These are phyloP conservation scores for Arthrobotrys pseudoclavata DNA, from an alignment of 2,329 filamentous ascomycete species.

Conservation along the genomic window DNA sequence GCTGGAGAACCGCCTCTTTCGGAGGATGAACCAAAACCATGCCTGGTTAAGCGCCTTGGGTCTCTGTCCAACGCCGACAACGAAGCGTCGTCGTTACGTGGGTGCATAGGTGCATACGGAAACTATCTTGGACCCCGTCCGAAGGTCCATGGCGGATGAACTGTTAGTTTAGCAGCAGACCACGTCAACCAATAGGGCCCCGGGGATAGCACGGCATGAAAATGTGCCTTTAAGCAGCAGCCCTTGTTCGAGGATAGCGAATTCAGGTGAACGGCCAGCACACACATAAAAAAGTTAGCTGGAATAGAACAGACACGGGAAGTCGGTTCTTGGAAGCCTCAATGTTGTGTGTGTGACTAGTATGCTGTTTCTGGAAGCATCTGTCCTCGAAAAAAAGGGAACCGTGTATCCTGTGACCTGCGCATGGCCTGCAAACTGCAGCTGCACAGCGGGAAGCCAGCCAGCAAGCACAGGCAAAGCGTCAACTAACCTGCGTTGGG, in stretches of 20 bases:
- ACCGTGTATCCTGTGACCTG: constrained; percentile 58
- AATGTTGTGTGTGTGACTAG: constrained; percentile 51
- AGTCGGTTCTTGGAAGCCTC: constrained; percentile 23
- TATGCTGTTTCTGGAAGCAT: constrained; percentile 59
- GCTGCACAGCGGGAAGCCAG: constrained; percentile 57
- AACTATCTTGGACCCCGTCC: constrained; percentile 31
- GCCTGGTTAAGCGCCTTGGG: constrained; percentile 46
- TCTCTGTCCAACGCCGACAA: constrained; percentile 18
- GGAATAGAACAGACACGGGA: constrained; percentile 32
- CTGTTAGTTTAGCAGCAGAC: constrained; percentile 1
- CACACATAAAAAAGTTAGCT: constrained; percentile 24
- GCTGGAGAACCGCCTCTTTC: constrained; percentile 34
- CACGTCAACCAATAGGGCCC: constrained; percentile 40
- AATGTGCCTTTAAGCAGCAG: constrained; percentile 51
- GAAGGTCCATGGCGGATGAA: constrained; percentile 42
- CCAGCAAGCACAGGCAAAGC: constrained; percentile 38
- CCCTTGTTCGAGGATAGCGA: constrained; percentile 44
- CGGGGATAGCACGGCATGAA: constrained; percentile 48
- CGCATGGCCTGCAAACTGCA: constrained; percentile 60
- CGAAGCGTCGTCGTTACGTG: constrained; percentile 14
- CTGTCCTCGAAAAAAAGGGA: constrained; percentile 35
- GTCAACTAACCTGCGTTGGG: constrained; percentile 45
- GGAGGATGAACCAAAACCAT: constrained; percentile 2
- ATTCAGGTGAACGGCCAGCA: constrained; percentile 23
- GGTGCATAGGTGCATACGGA: constrained; percentile 25